Conservation (phyloP, 306 rosid genomes). For the Hippophae rhamnoides region DNA sequence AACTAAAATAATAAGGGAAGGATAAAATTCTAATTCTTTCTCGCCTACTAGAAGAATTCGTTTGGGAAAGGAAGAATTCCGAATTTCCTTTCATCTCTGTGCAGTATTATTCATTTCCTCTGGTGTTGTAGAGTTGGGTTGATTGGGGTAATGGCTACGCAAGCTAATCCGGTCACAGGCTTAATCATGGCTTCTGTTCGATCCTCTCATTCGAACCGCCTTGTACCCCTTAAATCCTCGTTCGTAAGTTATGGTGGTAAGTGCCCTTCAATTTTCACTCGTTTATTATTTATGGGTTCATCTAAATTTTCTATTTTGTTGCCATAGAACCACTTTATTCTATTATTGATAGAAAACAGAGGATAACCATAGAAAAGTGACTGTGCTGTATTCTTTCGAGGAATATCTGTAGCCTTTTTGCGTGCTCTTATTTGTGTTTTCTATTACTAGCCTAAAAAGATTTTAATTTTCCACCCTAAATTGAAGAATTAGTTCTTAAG, state of each 20-base stretch:
- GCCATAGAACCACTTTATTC: not conserved
- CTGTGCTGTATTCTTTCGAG: not conserved
- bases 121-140: not conserved
- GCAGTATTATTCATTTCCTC: too few relatives aligned
- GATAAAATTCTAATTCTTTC: too few relatives aligned
- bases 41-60: too few relatives aligned
- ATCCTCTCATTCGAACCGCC: slow-evolving; percentile 7
- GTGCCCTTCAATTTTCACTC: not conserved
- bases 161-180: slow-evolving; percentile 7
- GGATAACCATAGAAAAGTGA: not conserved
- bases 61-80: too few relatives aligned
- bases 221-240: slow-evolving; percentile 10
- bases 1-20: too few relatives aligned
- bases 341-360: not conserved
- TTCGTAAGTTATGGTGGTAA: slow-evolving; percentile 14
- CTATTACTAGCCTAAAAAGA: too few relatives aligned
- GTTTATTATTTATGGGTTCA: not conserved
- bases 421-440: too few relatives aligned
- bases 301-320: slow-evolving; percentile 2
- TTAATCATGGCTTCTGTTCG: slow-evolving; percentile 8
- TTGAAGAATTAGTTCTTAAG: too few relatives aligned
- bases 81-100: too few relatives aligned
- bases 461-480: too few relatives aligned
- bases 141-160: slow-evolving; percentile 5
- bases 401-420: not conserved